Evolutionary conservation across 768 basidiomycete species (phyloP), one percentile per base, ranked within the genome.

Genomic region (Fibroporia radiculosa): DNA sequence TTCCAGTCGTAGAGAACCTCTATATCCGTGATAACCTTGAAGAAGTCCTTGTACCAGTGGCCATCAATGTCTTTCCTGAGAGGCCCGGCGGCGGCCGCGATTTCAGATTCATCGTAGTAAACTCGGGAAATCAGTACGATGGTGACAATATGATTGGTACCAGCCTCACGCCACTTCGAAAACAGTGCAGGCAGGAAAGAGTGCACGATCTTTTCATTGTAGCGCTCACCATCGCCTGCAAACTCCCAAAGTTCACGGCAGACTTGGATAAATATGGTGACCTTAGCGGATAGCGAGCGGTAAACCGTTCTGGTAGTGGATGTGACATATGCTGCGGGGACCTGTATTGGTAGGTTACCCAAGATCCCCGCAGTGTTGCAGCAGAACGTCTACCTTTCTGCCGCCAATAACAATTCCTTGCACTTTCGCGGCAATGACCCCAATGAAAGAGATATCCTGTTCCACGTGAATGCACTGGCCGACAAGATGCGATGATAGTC

Each of bases 211-310:
- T 98, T 98, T 62, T 98, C 96, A 59, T 90, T 85, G 64, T 85
- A 92, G 4, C 93, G 79, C 62, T 96, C 93, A 19, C 96, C 96
- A 49, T 98, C 96, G 27, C 89, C 92, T 19, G 93, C 78, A 58
- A 98, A 98, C 56, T 96, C 89, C 90, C 91, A 98, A 44, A 96
- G 78, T 59, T 98, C 96, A 38, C 83, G 79, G 61, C 92, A 95
- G 13, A 99, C 86, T 70, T 97, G 93, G 38, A 99, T 91, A 62
- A 96, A 95, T 45, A 98, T 84, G 16, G 89, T 96, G 27, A 85
- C 75, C 57, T 86, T 91, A 33, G 93, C 92, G 1, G 92, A 93
- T 35, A 93, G 78, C 11, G 91, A 91, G 32, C 96, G 77, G 56
- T 84, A 93, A 25, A 99, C 80, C 11, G 85, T 68, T 62, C 92